These are phyloP conservation scores for Luzula sylvatica DNA, from an alignment of 176 grass and related monocot species.

Conservation along the genomic window DNA sequence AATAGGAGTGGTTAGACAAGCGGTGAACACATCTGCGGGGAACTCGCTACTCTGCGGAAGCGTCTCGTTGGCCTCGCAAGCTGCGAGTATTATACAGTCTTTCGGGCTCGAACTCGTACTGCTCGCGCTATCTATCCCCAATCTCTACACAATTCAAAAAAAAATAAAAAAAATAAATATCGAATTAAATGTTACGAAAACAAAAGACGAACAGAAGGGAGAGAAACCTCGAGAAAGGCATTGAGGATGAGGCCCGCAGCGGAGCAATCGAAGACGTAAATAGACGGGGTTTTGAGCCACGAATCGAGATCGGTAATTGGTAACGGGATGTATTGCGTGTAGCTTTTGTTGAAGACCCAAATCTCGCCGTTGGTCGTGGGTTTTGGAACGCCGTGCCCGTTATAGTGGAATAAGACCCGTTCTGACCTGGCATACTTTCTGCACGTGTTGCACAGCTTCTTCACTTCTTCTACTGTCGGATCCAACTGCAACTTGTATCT, in stretches of 20 bases:
- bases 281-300: conserved; percentile 92
- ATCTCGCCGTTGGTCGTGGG: conserved; percentile 93
- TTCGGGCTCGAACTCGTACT: conserved; percentile 51
- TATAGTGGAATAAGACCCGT: conserved; percentile 98
- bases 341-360: conserved; percentile 99
- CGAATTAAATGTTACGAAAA: conserved; percentile 3
- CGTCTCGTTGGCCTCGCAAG: conserved; percentile 86
- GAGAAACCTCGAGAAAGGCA: conserved; percentile 70
- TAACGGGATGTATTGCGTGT: conserved; percentile 96
- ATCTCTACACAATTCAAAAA: conserved; percentile 27
- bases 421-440: conserved; percentile 97
- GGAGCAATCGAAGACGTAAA: conserved; percentile 98
- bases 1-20: conserved; percentile 91
- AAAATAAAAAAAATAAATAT: conserved; percentile 22
- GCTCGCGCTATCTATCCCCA: conserved; percentile 50
- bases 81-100: conserved; percentile 97
- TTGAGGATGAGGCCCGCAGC: conserved; percentile 78
- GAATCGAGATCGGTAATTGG: conserved; percentile 89
- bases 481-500: conserved; percentile 90
- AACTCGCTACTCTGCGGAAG: conserved; percentile 91
- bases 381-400: conserved; percentile 94
- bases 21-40: conserved; percentile 94
- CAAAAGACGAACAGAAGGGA: neutral
- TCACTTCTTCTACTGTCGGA: conserved; percentile 90
- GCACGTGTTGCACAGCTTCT: conserved; percentile 92